Conservation (phyloP, 495 filamentous ascomycete genomes). For the Neurospora terricola region DNA sequence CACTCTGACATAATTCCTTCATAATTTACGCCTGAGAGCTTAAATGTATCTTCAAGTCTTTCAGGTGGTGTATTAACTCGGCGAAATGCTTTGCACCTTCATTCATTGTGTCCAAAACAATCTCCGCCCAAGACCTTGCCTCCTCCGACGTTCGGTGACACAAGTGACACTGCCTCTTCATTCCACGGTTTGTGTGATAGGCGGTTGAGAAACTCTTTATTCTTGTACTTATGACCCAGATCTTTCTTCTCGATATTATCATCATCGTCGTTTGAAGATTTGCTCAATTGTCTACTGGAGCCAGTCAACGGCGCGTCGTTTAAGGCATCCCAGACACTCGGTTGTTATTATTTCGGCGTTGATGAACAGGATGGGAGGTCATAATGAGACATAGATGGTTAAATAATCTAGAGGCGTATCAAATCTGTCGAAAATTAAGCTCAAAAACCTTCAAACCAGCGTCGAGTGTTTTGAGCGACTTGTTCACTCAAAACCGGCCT, state of each 20-base stretch:
- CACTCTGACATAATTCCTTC: not conserved
- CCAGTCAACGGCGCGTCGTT: not conserved
- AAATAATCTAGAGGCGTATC: not conserved
- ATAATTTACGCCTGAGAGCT: rapidly evolving
- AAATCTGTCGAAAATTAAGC: rapidly evolving
- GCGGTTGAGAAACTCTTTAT: no score
- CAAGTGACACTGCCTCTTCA: not conserved
- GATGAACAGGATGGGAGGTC: rapidly evolving
- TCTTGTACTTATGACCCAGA: not conserved
- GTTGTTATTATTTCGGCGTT: not conserved
- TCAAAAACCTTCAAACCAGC: not conserved
- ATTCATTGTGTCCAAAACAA: not conserved
- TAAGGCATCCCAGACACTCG: not conserved
- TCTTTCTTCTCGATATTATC: rapidly evolving
- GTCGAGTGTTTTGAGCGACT: not conserved
- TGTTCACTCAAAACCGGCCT: not conserved
- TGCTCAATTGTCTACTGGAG: not conserved
- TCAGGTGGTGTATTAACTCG: rapidly evolving
- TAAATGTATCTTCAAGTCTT: rapidly evolving
- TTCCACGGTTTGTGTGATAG: not conserved
- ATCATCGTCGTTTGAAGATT: not conserved
- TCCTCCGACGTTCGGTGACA: not conserved
- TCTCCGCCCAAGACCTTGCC: not conserved
- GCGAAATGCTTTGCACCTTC: not conserved
- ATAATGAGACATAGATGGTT: rapidly evolving